Conservation (phyloP, 306 rosid genomes). For the Cercis canadensis region DNA sequence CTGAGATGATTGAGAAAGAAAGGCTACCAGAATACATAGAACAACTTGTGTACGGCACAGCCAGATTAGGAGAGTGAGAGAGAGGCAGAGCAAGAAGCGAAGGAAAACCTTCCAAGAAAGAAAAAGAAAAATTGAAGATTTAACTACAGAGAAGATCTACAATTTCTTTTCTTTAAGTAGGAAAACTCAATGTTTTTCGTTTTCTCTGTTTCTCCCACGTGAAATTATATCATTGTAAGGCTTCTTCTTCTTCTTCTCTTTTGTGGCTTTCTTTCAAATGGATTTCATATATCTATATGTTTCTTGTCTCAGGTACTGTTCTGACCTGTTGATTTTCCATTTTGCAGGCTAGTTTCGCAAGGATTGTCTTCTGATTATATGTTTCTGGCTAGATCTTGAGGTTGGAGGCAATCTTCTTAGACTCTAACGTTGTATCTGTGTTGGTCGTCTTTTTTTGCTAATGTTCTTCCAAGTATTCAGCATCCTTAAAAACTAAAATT, state of each 20-base stretch:
- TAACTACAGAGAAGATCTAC: slow-evolving; percentile 42
- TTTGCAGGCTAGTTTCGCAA: slow-evolving; percentile 12
- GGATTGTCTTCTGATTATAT: slow-evolving; percentile 9
- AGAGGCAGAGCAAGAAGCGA: background rate
- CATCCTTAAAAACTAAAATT: background rate
- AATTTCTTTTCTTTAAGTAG: slow-evolving; percentile 17
- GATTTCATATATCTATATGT: slow-evolving; percentile 24
- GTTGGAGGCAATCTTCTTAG: slow-evolving; percentile 30
- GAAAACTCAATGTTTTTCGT: background rate
- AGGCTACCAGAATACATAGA: background rate
- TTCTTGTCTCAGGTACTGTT: background rate
- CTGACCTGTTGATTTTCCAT: slow-evolving; percentile 19
- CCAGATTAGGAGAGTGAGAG: background rate
- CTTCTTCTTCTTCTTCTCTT: slow-evolving; percentile 27
- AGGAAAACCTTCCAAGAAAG: background rate
- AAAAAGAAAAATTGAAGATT: slow-evolving; percentile 28
- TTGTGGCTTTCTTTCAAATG: slow-evolving; percentile 15
- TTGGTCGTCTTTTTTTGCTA: too few relatives aligned
- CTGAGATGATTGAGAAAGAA: slow-evolving; percentile 10
- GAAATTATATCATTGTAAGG: slow-evolving; percentile 50
- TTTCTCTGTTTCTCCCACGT: slow-evolving; percentile 1
- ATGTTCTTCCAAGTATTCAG: background rate
- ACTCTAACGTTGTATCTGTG: too few relatives aligned
- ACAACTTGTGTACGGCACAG: slow-evolving; percentile 1
- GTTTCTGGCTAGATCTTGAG: slow-evolving; percentile 54